phyloP scores from a whole-genome alignment of 495 filamentous ascomycete species.

The Penicillium parvum region DNA sequence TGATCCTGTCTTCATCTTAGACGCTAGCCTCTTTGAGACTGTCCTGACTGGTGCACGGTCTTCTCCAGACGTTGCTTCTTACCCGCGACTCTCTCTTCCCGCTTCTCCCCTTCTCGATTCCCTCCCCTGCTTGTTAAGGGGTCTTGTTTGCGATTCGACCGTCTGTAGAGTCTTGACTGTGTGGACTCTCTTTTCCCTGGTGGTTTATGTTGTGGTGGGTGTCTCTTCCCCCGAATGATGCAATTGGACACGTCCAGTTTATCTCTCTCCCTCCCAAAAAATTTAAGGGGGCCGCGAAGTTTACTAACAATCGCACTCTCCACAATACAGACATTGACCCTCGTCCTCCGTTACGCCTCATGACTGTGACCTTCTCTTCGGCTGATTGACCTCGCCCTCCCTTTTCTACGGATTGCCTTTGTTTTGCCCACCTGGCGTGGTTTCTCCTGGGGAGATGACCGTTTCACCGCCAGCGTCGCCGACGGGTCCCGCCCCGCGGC shows the following conservation, averaged over 20 bases:
- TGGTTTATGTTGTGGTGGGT: too few relatives aligned
- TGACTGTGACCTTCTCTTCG: too few relatives aligned
- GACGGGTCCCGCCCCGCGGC: constrained; percentile 57
- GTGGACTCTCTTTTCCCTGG: too few relatives aligned
- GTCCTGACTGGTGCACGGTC: constrained; percentile 24
- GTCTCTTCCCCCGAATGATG: too few relatives aligned
- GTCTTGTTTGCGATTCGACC: not conserved
- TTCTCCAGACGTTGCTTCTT: constrained; percentile 16
- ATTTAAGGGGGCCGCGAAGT: constrained; percentile 15
- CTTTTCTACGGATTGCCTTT: constrained; percentile 9
- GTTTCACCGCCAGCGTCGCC: constrained; percentile 58
- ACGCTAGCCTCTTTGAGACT: too few relatives aligned
- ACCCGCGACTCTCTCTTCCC: constrained; percentile 8
- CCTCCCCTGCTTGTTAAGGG: constrained; percentile 4
- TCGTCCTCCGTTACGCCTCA: constrained; percentile 17
- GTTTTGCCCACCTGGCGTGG: constrained; percentile 24
- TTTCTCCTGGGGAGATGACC: constrained; percentile 40
- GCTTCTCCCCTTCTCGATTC: constrained; percentile 3
- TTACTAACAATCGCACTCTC: constrained; percentile 13
- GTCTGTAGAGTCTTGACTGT: not conserved
- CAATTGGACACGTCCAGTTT: too few relatives aligned
- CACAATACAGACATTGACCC: constrained; percentile 14
- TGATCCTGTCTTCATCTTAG: constrained; percentile 27
- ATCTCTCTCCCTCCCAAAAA: constrained; percentile 1
- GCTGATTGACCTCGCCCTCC: not conserved